Evolutionary conservation across 495 filamentous ascomycete species (phyloP).

Genomic region (Neurospora sublineolata): DNA sequence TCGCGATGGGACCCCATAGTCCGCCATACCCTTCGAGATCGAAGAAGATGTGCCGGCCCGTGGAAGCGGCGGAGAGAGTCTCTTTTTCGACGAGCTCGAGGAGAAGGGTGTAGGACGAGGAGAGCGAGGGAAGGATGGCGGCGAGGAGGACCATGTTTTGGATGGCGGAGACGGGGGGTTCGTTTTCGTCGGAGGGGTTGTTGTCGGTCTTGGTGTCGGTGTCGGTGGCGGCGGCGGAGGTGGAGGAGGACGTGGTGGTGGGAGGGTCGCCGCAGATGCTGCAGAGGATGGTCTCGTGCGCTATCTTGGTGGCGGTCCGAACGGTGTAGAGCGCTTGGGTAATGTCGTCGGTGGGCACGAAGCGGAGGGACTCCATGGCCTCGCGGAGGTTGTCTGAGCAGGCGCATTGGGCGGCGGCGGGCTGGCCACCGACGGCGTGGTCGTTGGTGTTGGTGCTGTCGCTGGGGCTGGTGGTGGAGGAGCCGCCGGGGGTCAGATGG

Average conservation of each 20-base stretch:
- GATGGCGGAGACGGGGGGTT: slow-evolving; percentile 29
- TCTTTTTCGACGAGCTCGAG: slow-evolving; percentile 35
- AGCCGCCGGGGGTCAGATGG: not conserved
- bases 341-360: slow-evolving; percentile 30
- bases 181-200: not conserved
- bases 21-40: slow-evolving; percentile 36
- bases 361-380: slow-evolving; percentile 34
- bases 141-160: slow-evolving; percentile 60
- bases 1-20: slow-evolving; percentile 21
- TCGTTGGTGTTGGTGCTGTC: not conserved
- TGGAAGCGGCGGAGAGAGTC: slow-evolving; percentile 23
- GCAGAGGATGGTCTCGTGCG: slow-evolving; percentile 49
- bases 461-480: not conserved
- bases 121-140: slow-evolving; percentile 50
- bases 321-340: slow-evolving; percentile 39
- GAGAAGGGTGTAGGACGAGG: slow-evolving; percentile 43
- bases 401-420: slow-evolving; percentile 13
- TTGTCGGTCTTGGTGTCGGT: slow-evolving; percentile 22
- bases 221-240: not conserved
- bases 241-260: slow-evolving; percentile 1
- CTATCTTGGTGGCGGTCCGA: slow-evolving; percentile 44
- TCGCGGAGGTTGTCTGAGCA: slow-evolving; percentile 33
- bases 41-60: slow-evolving; percentile 31
- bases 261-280: slow-evolving; percentile 40
- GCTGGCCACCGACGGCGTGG: not conserved